phyloP scores from a whole-genome alignment of 257 asterid genomes.

The Solanum sejunctum region DNA sequence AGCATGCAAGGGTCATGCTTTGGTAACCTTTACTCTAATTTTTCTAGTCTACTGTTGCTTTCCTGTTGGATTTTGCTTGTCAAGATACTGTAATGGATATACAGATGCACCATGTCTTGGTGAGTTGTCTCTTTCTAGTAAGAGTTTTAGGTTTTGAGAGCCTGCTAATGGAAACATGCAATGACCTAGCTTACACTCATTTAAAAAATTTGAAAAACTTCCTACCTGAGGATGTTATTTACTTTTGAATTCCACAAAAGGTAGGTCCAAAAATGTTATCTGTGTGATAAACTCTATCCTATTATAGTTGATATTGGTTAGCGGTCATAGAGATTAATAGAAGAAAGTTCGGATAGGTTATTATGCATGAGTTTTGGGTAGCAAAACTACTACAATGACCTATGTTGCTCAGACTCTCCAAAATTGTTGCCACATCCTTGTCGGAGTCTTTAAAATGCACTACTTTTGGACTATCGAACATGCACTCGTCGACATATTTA shows the following conservation, averaged over 20 bases:
- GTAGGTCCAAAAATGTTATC: neutral
- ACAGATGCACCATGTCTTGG: neutral
- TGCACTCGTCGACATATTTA: too few relatives aligned
- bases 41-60: neutral
- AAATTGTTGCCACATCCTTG: too few relatives aligned
- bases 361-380: neutral
- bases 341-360: neutral
- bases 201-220: neutral
- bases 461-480: too few relatives aligned
- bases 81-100: neutral
- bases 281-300: neutral
- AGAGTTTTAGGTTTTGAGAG: neutral
- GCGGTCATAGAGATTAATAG: neutral
- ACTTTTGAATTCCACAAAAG: neutral
- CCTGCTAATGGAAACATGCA: neutral
- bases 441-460: too few relatives aligned
- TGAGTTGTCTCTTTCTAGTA: neutral
- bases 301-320: neutral
- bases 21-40: constrained; percentile 35
- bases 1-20: constrained; percentile 94
- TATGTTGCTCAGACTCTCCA: too few relatives aligned
- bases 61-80: neutral
- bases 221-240: neutral
- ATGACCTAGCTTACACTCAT: neutral
- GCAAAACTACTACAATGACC: neutral